A percentile compares a stretch with the other conserved stretches of the same genome.
phyloP scores from a whole-genome alignment of 805 yeast genomes.

The Yarrowia yakushimensis region DNA sequence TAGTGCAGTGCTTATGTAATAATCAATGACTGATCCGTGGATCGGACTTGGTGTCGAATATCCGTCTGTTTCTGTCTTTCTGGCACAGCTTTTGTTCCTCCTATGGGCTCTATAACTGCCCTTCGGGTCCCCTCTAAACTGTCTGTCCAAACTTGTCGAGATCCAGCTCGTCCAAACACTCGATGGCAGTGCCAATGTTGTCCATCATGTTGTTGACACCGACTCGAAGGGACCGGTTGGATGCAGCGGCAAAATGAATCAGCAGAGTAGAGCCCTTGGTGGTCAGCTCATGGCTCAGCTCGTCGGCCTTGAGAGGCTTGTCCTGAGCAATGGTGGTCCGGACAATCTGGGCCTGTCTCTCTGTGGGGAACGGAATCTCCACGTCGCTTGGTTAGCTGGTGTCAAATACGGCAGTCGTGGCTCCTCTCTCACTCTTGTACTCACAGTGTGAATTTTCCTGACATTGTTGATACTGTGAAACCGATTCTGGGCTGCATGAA shows the following conservation, averaged over 20 bases:
- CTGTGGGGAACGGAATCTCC: conserved; percentile 59
- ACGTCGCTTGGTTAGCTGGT: conserved; percentile 25
- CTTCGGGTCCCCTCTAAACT: not conserved
- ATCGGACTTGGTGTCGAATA: too few relatives aligned
- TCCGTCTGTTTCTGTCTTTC: too few relatives aligned
- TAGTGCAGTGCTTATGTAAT: too few relatives aligned
- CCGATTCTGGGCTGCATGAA: not conserved
- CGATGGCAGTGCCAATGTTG: conserved; percentile 69
- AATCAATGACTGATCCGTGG: too few relatives aligned
- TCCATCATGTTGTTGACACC: conserved; percentile 81
- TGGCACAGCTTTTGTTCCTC: not conserved
- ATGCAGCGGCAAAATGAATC: conserved; percentile 54
- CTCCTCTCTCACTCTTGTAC: not conserved
- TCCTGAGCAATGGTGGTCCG: conserved; percentile 63
- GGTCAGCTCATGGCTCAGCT: conserved; percentile 50
- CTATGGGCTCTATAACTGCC: not conserved
- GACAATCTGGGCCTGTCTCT: conserved; percentile 62
- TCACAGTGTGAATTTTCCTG: conserved; percentile 23
- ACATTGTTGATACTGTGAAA: not conserved
- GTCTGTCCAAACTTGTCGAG: conserved; percentile 8
- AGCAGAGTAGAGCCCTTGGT: conserved; percentile 40
- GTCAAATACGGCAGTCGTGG: not conserved
- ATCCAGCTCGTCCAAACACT: conserved; percentile 68
- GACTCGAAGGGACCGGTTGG: conserved; percentile 75
- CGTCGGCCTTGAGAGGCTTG: conserved; percentile 71